Conservation (phyloP, 2,329 filamentous ascomycete genomes). For the Monosporascus ibericus region DNA sequence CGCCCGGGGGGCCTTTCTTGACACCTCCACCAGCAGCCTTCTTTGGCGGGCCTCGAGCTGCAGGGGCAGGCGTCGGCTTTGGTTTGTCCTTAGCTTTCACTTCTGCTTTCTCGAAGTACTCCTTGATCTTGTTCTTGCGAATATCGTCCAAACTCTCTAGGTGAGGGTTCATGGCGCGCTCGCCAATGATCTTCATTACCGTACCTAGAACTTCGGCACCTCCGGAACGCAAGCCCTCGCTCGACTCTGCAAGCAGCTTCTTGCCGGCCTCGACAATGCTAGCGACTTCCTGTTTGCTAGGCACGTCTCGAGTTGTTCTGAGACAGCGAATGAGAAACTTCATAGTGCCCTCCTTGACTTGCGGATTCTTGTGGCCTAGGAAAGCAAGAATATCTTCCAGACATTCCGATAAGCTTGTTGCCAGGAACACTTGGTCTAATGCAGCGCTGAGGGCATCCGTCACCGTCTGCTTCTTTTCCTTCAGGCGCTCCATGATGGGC, state of each 20-base stretch:
- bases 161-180: conserved; percentile 89
- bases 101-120: conserved; percentile 74
- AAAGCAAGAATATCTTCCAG: conserved; percentile 86
- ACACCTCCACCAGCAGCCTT: conserved; percentile 30
- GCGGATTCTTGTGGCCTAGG: conserved; percentile 90
- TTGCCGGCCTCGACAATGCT: conserved; percentile 83
- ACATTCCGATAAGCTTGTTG: conserved; percentile 73
- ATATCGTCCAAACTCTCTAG: conserved; percentile 93
- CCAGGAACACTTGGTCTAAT: conserved; percentile 62
- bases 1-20: conserved; percentile 46
- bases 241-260: conserved; percentile 85
- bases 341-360: conserved; percentile 92
- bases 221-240: conserved; percentile 76
- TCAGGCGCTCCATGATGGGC: conserved; percentile 89
- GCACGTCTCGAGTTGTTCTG: conserved; percentile 75
- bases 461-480: conserved; percentile 92
- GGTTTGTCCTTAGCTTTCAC: conserved; percentile 90
- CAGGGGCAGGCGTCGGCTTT: conserved; percentile 64
- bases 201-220: conserved; percentile 91
- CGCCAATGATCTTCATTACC: conserved; percentile 97
- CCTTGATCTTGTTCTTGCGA: conserved; percentile 90
- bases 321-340: conserved; percentile 88
- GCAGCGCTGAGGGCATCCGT: conserved; percentile 82
- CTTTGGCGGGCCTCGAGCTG: conserved; percentile 42
- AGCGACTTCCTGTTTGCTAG: conserved; percentile 75